Percentiles rank a stretch among this genome's conserved stretches.
These are phyloP conservation scores for Neonectria magnoliae DNA, from an alignment of 2,329 filamentous ascomycete species.

Conservation along the genomic window DNA sequence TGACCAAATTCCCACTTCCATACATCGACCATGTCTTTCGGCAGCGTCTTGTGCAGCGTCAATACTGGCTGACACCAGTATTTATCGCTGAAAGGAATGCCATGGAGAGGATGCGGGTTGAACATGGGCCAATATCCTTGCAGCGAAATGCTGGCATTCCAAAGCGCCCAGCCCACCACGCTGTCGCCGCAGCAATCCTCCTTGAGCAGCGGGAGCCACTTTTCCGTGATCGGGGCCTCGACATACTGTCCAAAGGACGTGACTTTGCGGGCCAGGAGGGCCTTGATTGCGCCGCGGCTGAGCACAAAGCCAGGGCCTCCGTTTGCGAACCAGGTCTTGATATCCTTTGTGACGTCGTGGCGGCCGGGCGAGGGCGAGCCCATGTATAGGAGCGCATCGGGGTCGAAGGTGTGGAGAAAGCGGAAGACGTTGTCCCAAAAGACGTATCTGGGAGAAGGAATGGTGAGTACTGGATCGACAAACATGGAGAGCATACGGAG, in stretches of 20 bases:
- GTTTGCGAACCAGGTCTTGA: slow-evolving; percentile 58
- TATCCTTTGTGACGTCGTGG: slow-evolving; percentile 42
- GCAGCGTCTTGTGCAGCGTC: slow-evolving; percentile 58
- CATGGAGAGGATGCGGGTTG: slow-evolving; percentile 60
- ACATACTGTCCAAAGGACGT: slow-evolving; percentile 49
- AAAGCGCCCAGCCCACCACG: slow-evolving; percentile 59
- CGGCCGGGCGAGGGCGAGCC: slow-evolving; percentile 58
- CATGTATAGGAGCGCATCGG: slow-evolving; percentile 56
- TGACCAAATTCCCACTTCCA: slow-evolving; percentile 57
- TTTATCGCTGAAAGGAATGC: slow-evolving; percentile 56
- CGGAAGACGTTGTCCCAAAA: slow-evolving; percentile 57
- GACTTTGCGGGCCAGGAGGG: slow-evolving; percentile 47
- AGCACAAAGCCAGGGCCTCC: slow-evolving; percentile 60
- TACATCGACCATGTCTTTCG: slow-evolving; percentile 59
- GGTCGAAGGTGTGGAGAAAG: slow-evolving; percentile 59
- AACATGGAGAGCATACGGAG: background rate
- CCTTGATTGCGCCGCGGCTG: slow-evolving; percentile 56
- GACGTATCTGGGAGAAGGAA: slow-evolving; percentile 35
- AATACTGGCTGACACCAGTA: slow-evolving; percentile 63
- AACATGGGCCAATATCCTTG: slow-evolving; percentile 62
- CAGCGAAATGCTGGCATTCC: slow-evolving; percentile 55
- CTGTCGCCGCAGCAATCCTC: slow-evolving; percentile 64
- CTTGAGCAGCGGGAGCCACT: slow-evolving; percentile 53
- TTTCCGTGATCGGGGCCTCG: slow-evolving; percentile 50
- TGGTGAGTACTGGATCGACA: slow-evolving; percentile 9